phyloP scores from a whole-genome alignment of 352 stramenopile genomes.

The Phytopythium aichiense region DNA sequence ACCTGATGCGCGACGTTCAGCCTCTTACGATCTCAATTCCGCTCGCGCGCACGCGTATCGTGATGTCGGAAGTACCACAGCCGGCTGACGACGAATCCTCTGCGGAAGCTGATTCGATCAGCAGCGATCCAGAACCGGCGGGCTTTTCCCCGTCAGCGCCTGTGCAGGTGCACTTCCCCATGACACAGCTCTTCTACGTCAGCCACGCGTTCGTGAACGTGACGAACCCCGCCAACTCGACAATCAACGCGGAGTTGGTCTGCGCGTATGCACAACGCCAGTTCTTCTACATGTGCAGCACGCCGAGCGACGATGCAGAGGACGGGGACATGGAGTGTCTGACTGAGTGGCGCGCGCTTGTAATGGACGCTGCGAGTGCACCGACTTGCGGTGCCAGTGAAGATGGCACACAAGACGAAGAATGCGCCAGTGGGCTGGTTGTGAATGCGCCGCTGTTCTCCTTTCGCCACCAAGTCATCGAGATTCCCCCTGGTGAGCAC shows the following conservation, averaged over 20 bases:
- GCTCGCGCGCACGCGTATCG: neutral
- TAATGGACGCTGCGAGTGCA: neutral
- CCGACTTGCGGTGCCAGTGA: neutral
- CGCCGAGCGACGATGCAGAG: neutral
- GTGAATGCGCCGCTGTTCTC: conserved; percentile 28
- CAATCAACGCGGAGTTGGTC: conserved; percentile 46
- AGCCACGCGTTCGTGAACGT: conserved; percentile 27
- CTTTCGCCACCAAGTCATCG: conserved; percentile 20
- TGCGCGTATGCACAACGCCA: conserved; percentile 25
- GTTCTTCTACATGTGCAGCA: conserved; percentile 46
- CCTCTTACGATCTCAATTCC: conserved; percentile 4
- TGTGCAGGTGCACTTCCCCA: conserved; percentile 18
- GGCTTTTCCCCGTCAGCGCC: neutral
- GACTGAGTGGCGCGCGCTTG: neutral
- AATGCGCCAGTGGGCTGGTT: conserved; percentile 6
- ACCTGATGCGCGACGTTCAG: conserved; percentile 27
- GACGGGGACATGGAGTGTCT: conserved; percentile 1
- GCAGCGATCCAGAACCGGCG: neutral
- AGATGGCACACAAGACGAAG: neutral
- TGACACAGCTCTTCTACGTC: conserved; percentile 36
- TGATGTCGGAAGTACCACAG: neutral
- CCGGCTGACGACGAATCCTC: neutral
- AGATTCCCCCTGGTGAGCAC: conserved; percentile 18
- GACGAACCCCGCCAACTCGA: conserved; percentile 43
- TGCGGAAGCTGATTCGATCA: neutral